Evolutionary conservation across 2,329 filamentous ascomycete genomes (phyloP).

Genomic region (Monilinia aucupariae): DNA sequence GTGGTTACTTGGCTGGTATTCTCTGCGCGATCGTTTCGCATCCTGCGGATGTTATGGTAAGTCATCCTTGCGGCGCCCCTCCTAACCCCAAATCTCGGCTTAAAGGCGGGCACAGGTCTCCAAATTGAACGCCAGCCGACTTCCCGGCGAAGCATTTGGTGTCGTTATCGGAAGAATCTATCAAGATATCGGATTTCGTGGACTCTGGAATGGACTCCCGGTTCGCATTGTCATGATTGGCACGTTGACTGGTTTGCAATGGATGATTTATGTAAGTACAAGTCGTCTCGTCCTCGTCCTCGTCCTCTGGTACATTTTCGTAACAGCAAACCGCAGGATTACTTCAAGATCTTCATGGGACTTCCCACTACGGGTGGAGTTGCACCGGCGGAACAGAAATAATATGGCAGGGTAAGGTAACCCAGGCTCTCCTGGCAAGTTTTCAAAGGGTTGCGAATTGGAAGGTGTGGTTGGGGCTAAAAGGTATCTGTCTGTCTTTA

Average conservation of each 20-base stretch:
- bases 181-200: slow-evolving; percentile 75
- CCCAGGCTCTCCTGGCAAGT: neutral
- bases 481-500: no score
- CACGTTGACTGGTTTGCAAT: slow-evolving; percentile 71
- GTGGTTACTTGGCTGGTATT: slow-evolving; percentile 82
- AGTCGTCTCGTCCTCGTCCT: neutral
- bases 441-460: no score
- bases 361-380: slow-evolving; percentile 73
- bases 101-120: slow-evolving; percentile 39
- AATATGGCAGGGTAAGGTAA: slow-evolving; percentile 27
- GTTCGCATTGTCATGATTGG: slow-evolving; percentile 58
- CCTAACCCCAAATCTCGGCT: neutral
- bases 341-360: slow-evolving; percentile 87
- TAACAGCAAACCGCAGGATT: slow-evolving; percentile 50
- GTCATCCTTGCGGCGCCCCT: neutral
- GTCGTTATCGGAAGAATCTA: slow-evolving; percentile 76
- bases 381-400: slow-evolving; percentile 17
- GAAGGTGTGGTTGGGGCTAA: no score
- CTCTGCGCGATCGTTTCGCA: slow-evolving; percentile 79
- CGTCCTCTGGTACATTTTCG: neutral
- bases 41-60: slow-evolving; percentile 80
- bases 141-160: slow-evolving; percentile 71
- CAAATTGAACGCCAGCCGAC: slow-evolving; percentile 78
- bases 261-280: slow-evolving; percentile 76
- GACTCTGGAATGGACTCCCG: slow-evolving; percentile 88